phyloP scores from a whole-genome alignment of 2,329 filamentous ascomycete species.

The Thermoascus crustaceus region DNA sequence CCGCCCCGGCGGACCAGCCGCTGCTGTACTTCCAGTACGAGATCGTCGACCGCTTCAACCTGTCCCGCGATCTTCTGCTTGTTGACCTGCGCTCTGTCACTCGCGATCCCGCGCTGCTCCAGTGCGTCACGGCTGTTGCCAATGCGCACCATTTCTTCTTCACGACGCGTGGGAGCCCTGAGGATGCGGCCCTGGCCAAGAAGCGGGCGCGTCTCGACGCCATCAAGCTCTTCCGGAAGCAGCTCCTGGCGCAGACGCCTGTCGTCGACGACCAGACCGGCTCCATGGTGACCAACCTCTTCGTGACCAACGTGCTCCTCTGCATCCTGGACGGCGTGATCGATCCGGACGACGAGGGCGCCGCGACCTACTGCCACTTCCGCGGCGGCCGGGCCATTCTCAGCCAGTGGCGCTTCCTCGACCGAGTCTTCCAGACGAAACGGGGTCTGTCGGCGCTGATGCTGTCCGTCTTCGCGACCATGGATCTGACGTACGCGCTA shows the following conservation, averaged over 20 bases:
- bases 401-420: constrained; percentile 13
- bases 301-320: constrained; percentile 38
- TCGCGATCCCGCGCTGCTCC: constrained; percentile 8
- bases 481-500: constrained; percentile 37
- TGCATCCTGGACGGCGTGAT: constrained; percentile 37
- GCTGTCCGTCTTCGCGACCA: constrained; percentile 38
- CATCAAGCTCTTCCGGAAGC: constrained; percentile 14
- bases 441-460: constrained; percentile 22
- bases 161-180: constrained; percentile 1
- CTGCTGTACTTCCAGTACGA: constrained; percentile 11
- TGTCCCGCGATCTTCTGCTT: constrained; percentile 7
- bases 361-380: constrained; percentile 29
- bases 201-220: constrained; percentile 8
- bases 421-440: constrained; percentile 7
- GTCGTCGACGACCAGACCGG: constrained; percentile 19
- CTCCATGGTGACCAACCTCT: constrained; percentile 22
- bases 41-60: constrained; percentile 9
- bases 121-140: constrained; percentile 10
- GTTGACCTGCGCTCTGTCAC: constrained; percentile 9
- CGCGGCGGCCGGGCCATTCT: constrained; percentile 32
- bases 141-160: constrained; percentile 10
- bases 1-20: constrained; percentile 4
- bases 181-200: constrained; percentile 6
- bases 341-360: constrained; percentile 23
- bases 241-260: constrained; percentile 26